Percentiles rank a stretch among this genome's conserved stretches.
Conservation (phyloP, 306 rosid genomes). For the Sicyos edulis region DNA sequence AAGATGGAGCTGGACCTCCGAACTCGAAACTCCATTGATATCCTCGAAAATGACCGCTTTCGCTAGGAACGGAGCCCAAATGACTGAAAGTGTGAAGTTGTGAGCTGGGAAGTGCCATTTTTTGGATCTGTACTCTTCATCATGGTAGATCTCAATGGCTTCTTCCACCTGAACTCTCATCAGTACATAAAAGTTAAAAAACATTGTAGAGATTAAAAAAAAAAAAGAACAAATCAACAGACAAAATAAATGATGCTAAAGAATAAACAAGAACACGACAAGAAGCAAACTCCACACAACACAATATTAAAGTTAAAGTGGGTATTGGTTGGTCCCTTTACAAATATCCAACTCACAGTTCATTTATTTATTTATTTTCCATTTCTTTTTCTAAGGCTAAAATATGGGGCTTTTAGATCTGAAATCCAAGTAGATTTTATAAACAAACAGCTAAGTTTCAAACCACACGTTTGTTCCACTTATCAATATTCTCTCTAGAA, state of each 20-base stretch:
- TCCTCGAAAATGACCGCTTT: constrained; percentile 67
- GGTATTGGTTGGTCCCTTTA: background rate
- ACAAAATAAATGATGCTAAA: constrained; percentile 9
- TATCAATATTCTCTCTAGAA: background rate
- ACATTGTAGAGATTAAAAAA: constrained; percentile 23
- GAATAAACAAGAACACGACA: constrained; percentile 18
- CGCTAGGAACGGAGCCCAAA: constrained; percentile 75
- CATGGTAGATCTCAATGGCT: constrained; percentile 70
- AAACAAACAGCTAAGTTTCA: background rate
- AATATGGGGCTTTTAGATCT: background rate
- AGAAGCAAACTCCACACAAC: background rate
- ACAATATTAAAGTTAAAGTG: constrained; percentile 1
- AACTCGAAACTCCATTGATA: constrained; percentile 58
- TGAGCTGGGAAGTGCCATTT: constrained; percentile 62
- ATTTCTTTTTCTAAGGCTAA: too few species aligned
- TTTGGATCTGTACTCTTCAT: constrained; percentile 68
- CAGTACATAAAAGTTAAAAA: background rate
- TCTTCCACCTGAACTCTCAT: constrained; percentile 49
- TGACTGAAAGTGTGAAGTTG: constrained; percentile 70
- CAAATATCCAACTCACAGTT: background rate
- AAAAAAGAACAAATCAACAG: background rate
- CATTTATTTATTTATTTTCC: background rate
- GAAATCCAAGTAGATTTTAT: background rate
- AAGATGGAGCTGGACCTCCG: constrained; percentile 58
- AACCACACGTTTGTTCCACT: background rate